Conservation (phyloP, 208 protist species). For the Trypanosoma mega region DNA sequence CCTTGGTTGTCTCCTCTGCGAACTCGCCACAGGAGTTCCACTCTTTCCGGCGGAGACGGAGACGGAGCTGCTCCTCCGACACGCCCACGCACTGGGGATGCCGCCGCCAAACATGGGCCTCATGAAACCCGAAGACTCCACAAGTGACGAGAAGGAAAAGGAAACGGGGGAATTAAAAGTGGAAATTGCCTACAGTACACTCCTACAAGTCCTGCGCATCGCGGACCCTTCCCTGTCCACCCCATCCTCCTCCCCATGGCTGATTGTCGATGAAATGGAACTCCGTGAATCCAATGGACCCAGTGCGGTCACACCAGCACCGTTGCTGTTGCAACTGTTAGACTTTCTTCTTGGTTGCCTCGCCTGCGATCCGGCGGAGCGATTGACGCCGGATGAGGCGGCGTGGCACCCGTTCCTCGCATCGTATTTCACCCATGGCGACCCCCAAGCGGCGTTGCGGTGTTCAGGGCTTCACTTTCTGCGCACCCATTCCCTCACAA, state of each 20-base stretch:
- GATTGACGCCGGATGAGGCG: slow-evolving; percentile 55
- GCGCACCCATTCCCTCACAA: slow-evolving; percentile 33
- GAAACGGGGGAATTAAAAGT: too few species aligned
- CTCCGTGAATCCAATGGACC: too few species aligned
- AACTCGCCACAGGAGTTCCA: slow-evolving; percentile 91
- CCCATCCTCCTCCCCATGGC: too few species aligned
- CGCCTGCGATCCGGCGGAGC: slow-evolving; percentile 49
- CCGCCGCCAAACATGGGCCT: too few species aligned
- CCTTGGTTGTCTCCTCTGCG: slow-evolving; percentile 91
- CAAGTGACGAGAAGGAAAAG: too few species aligned
- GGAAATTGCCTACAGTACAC: too few species aligned
- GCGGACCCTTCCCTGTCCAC: too few species aligned
- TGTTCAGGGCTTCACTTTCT: slow-evolving; percentile 43
- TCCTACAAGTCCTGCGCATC: too few species aligned
- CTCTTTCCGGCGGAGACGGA: slow-evolving; percentile 90
- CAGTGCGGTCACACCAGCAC: background rate
- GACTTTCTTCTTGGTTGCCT: slow-evolving; percentile 65
- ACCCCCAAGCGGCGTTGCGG: background rate
- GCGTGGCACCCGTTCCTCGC: slow-evolving; percentile 53
- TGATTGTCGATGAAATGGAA: too few species aligned
- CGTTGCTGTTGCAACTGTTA: slow-evolving; percentile 30
- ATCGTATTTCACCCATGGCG: slow-evolving; percentile 1
- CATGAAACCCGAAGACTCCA: too few species aligned
- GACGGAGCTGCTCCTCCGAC: slow-evolving; percentile 81
- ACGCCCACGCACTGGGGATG: too few species aligned